Base-by-base conservation (phyloP, 192 early-diverging fungal species). In the Coemansia sp. region DNA sequence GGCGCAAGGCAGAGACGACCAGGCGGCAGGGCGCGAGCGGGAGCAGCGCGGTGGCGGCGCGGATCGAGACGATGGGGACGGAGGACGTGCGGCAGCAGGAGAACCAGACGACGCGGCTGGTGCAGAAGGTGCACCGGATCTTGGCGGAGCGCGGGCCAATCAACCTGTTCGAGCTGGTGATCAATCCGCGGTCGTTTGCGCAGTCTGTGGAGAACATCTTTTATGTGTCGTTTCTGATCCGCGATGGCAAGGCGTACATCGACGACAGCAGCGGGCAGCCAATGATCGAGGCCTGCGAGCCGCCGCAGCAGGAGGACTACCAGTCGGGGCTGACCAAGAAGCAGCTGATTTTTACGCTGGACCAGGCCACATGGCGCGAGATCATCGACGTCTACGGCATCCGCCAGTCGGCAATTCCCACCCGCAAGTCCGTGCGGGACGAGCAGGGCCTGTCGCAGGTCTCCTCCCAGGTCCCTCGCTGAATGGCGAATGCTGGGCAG, bases 141-240 rank as follows among this genome's bases (percentile, higher is more conserved):
- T 46, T 96, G 50, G 63, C 79, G 11, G 44, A 83, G 35, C 50
- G 60, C 6, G 84, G 83, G 0, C 78, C 83, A 0, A 77, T 84
- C 50, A 87, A 88, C 57, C 76, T 94, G 53, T 96, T 95, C 65
- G 72, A 88, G 58, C 88, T 98, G 60, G 81, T 95, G 37, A 78
- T 90, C 46, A 96, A 98, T 70, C 96, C 94, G 10, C 66, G 81
- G 4, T 93, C 92, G 14, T 96, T 96, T 68, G 77, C 85, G 5
- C 96, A 98, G 78, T 89, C 91, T 5, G 87, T 98, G 3, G 96
- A 98, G 65, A 98, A 98, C 68, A 81, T 98, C 40, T 98, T 98
- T 65, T 94, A 95, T 51, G 66, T 95, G n/a, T 91, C 93, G n/a
- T 98, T 98, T 61, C 75, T 98, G 41, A 82, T 96, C 15, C 83